Conservation (phyloP, 257 asterid species). For the Lantana camara region DNA sequence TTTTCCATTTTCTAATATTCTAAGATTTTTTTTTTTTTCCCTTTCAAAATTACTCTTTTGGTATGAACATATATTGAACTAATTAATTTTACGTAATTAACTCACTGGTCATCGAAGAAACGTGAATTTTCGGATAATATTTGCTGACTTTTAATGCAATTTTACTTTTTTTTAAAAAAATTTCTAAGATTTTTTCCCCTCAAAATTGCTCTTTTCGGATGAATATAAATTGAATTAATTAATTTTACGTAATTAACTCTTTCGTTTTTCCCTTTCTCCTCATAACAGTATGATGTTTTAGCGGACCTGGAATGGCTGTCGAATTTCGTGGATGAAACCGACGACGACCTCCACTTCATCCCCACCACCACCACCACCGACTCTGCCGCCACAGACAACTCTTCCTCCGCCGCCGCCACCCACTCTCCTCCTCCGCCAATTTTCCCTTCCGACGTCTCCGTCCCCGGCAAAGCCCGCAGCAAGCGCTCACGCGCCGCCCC, state of each 20-base stretch:
- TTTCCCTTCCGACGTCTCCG: constrained; percentile 70
- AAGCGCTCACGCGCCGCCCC: constrained; percentile 96
- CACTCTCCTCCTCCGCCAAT: constrained; percentile 46
- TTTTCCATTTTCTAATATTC: background rate
- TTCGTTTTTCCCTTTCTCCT: background rate
- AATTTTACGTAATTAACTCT: constrained; percentile 7
- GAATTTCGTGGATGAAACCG: constrained; percentile 95
- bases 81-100: constrained; percentile 3
- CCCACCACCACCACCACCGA: constrained; percentile 50
- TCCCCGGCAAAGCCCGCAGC: constrained; percentile 97
- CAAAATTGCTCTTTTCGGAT: background rate
- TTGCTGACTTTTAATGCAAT: background rate
- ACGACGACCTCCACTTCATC: constrained; percentile 68
- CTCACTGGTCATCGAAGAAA: constrained; percentile 1
- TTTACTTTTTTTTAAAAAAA: background rate
- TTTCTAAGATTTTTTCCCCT: background rate
- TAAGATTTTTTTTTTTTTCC: background rate
- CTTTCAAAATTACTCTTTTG: background rate
- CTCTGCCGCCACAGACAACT: constrained; percentile 40
- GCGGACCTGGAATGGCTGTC: constrained; percentile 99
- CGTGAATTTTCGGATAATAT: constrained; percentile 23
- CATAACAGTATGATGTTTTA: constrained; percentile 77
- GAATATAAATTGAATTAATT: background rate
- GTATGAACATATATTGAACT: background rate
- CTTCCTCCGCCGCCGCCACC: constrained; percentile 55